These are phyloP conservation scores for Xylaria intraflava DNA, from an alignment of 495 filamentous ascomycete species.

Conservation along the genomic window DNA sequence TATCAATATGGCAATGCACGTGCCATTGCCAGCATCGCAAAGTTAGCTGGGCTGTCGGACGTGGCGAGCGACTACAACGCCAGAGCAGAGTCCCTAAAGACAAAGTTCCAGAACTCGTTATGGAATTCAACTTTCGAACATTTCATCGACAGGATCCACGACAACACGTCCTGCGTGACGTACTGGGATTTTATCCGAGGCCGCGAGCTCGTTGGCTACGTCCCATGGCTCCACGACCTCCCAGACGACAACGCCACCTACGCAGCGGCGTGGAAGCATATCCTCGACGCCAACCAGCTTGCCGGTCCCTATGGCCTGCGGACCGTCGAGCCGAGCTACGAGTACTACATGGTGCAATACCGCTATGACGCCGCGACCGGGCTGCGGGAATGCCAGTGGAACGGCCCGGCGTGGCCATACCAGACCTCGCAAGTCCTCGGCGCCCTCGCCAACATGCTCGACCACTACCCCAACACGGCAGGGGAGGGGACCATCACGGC, in stretches of 20 bases:
- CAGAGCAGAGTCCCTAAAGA: constrained; percentile 17
- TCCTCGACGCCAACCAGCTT: background rate
- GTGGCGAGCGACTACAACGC: constrained; percentile 18
- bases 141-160: constrained; percentile 29
- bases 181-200: constrained; percentile 31
- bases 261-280: constrained; percentile 18
- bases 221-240: constrained; percentile 28
- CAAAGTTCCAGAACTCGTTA: constrained; percentile 16
- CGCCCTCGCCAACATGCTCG: constrained; percentile 26
- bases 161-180: constrained; percentile 14
- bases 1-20: constrained; percentile 29
- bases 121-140: constrained; percentile 31
- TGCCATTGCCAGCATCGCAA: constrained; percentile 26
- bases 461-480: constrained; percentile 23
- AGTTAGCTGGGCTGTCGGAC: constrained; percentile 13
- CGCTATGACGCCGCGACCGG: constrained; percentile 19
- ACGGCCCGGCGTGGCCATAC: constrained; percentile 30
- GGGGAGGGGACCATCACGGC: background rate
- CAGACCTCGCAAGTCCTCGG: constrained; percentile 26
- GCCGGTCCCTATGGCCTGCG: constrained; percentile 15
- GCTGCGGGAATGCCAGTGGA: constrained; percentile 26
- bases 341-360: constrained; percentile 26
- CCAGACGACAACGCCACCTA: constrained; percentile 22
- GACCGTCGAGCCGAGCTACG: constrained; percentile 28
- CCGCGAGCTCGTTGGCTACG: constrained; percentile 28